Conservation (phyloP, 371 early-diverging fungal species). For the Enterocytospora artemiae region DNA sequence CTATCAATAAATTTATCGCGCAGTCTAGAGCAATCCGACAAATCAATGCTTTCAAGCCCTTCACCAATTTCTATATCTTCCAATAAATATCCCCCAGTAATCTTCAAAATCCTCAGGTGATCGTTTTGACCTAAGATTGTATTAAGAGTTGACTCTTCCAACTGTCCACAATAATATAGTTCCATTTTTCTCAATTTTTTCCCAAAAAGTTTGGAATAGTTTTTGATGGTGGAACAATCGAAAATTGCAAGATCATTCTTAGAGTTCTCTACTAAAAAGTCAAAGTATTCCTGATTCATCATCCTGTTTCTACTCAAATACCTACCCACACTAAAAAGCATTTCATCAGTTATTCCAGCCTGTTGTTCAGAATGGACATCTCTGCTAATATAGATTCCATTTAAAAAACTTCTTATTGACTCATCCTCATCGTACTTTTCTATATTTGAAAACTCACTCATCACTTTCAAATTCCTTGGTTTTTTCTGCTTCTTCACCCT, state of each 20-base stretch:
- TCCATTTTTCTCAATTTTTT: conserved; percentile 11
- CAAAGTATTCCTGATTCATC: conserved; percentile 12
- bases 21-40: conserved; percentile 34
- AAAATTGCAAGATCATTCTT: conserved; percentile 21
- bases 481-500: background rate
- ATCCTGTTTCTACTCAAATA: conserved; percentile 26
- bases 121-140: conserved; percentile 1
- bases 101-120: conserved; percentile 13
- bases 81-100: conserved; percentile 30
- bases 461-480: conserved; percentile 1
- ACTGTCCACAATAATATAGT: conserved; percentile 33
- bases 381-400: background rate
- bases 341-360: conserved; percentile 9
- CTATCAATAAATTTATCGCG: conserved; percentile 20
- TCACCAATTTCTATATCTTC: conserved; percentile 16
- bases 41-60: conserved; percentile 17
- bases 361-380: conserved; percentile 10
- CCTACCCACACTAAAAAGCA: background rate
- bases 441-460: conserved; percentile 17
- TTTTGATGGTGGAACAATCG: conserved; percentile 35
- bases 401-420: background rate
- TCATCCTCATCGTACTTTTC: background rate
- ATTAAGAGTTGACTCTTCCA: background rate
- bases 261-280: conserved; percentile 7
- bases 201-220: conserved; percentile 5